Percentiles rank a stretch among this genome's conserved stretches.
phyloP scores from a whole-genome alignment of 2,329 filamentous ascomycete species.

The Parascedosporium putredinis region DNA sequence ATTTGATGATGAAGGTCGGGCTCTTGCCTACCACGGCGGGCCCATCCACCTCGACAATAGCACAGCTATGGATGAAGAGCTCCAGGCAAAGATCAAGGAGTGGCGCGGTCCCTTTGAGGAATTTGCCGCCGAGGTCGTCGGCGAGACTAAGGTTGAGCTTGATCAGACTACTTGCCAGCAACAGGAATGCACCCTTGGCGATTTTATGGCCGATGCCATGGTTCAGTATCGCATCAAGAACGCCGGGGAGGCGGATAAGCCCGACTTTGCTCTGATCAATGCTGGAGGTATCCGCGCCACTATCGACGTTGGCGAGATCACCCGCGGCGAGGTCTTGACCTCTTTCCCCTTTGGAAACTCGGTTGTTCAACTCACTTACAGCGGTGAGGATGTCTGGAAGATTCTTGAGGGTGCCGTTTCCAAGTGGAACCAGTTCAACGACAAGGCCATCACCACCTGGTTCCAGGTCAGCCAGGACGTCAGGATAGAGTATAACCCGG shows the following conservation, averaged over 20 bases:
- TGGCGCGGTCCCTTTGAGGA: slow-evolving; percentile 53
- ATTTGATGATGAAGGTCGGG: slow-evolving; percentile 49
- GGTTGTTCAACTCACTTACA: slow-evolving; percentile 45
- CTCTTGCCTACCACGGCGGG: slow-evolving; percentile 51
- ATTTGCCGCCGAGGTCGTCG: slow-evolving; percentile 47
- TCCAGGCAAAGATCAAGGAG: slow-evolving; percentile 46
- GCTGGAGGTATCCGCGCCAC: slow-evolving; percentile 53
- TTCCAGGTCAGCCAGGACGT: slow-evolving; percentile 51
- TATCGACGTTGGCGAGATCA: slow-evolving; percentile 51
- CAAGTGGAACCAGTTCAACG: slow-evolving; percentile 42
- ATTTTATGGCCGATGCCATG: slow-evolving; percentile 50
- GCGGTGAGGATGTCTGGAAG: slow-evolving; percentile 43
- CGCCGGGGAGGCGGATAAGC: slow-evolving; percentile 27
- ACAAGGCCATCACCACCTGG: slow-evolving; percentile 42
- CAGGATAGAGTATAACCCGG: slow-evolving; percentile 45
- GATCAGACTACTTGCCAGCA: slow-evolving; percentile 49
- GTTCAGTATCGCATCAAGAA: slow-evolving; percentile 45
- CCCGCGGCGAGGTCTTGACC: slow-evolving; percentile 51
- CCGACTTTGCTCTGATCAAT: slow-evolving; percentile 52
- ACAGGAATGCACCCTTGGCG: slow-evolving; percentile 47
- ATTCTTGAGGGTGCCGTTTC: slow-evolving; percentile 50
- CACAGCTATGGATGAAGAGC: slow-evolving; percentile 42
- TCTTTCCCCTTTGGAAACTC: slow-evolving; percentile 58
- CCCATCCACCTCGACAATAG: slow-evolving; percentile 55
- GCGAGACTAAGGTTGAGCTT: slow-evolving; percentile 41